These are phyloP conservation scores for Leptodermis oblonga DNA, from an alignment of 257 asterid species.

Conservation along the genomic window DNA sequence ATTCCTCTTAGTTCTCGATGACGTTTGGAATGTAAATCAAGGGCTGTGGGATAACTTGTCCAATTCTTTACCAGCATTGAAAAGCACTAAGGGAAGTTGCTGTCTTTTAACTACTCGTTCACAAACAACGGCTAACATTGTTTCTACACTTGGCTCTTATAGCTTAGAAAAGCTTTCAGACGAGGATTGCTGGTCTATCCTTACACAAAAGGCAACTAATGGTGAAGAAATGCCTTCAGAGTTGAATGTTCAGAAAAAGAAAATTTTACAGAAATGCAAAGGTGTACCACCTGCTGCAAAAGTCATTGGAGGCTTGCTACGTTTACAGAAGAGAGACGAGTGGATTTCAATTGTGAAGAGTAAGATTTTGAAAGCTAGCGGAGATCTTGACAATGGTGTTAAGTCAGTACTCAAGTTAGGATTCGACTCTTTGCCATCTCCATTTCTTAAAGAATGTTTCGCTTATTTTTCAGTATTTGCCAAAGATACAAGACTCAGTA, in stretches of 20 bases:
- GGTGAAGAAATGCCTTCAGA: not conserved
- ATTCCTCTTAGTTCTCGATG: slow-evolving; percentile 17
- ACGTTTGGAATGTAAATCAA: slow-evolving; percentile 5
- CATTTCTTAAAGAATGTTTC: slow-evolving; percentile 28
- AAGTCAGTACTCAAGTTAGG: slow-evolving; percentile 22
- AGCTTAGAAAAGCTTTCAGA: not conserved
- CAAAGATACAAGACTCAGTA: not conserved
- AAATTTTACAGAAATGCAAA: not conserved
- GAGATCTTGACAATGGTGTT: not conserved
- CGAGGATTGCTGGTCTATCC: slow-evolving; percentile 4
- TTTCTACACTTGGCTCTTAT: not conserved
- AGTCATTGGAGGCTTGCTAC: slow-evolving; percentile 26
- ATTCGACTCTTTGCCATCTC: slow-evolving; percentile 24
- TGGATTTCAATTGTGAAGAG: slow-evolving; percentile 15
- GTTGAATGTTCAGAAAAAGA: not conserved
- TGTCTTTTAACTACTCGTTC: slow-evolving; percentile 4
- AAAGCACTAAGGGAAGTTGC: not conserved
- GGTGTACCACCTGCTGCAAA: slow-evolving; percentile 12
- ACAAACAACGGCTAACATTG: not conserved
- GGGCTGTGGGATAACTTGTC: slow-evolving; percentile 5
- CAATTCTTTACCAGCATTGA: not conserved
- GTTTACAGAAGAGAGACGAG: slow-evolving; percentile 3
- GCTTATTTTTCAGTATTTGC: slow-evolving; percentile 28
- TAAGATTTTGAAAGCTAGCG: not conserved
- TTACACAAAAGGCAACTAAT: not conserved